These are phyloP conservation scores for Hypoxylon subgilvum DNA, from an alignment of 495 filamentous ascomycete genomes.

Conservation along the genomic window DNA sequence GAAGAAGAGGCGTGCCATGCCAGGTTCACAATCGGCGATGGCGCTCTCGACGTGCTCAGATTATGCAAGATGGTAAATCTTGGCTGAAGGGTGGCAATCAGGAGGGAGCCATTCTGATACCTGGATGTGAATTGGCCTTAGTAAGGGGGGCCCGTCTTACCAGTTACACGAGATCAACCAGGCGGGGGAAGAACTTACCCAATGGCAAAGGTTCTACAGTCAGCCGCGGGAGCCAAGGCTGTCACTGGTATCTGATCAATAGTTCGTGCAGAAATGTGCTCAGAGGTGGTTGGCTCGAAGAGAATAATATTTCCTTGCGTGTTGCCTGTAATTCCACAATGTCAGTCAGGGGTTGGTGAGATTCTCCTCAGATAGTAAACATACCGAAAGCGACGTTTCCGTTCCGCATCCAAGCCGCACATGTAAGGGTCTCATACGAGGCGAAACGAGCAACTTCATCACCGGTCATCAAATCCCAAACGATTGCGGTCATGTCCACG, in stretches of 20 bases:
- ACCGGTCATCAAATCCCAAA: constrained; percentile 95
- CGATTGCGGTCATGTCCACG: constrained; percentile 86
- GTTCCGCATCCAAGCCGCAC: constrained; percentile 95
- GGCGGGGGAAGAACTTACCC: constrained; percentile 64
- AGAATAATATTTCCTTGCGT: constrained; percentile 90
- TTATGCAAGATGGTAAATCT: constrained; percentile 95
- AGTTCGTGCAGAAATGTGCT: constrained; percentile 90
- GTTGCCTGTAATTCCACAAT: constrained; percentile 67
- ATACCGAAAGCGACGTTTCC: constrained; percentile 96
- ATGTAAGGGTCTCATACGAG: constrained; percentile 82
- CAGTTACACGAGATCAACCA: constrained; percentile 15
- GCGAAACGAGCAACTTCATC: constrained; percentile 88
- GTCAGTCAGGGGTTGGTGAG: constrained; percentile 34
- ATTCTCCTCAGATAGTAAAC: constrained; percentile 19
- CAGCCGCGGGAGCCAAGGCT: constrained; percentile 84
- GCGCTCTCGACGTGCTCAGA: constrained; percentile 77
- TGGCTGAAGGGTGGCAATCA: constrained; percentile 87
- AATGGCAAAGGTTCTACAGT: constrained; percentile 96
- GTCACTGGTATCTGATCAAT: constrained; percentile 91
- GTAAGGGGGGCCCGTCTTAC: constrained; percentile 18
- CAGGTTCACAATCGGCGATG: constrained; percentile 87
- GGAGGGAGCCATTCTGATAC: constrained; percentile 92
- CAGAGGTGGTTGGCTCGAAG: constrained; percentile 90
- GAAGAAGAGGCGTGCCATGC: constrained; percentile 98
- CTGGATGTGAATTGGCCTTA: constrained; percentile 59